Evolutionary conservation across 2,329 filamentous ascomycete genomes (phyloP).

Genomic region (Fusarium concolor): DNA sequence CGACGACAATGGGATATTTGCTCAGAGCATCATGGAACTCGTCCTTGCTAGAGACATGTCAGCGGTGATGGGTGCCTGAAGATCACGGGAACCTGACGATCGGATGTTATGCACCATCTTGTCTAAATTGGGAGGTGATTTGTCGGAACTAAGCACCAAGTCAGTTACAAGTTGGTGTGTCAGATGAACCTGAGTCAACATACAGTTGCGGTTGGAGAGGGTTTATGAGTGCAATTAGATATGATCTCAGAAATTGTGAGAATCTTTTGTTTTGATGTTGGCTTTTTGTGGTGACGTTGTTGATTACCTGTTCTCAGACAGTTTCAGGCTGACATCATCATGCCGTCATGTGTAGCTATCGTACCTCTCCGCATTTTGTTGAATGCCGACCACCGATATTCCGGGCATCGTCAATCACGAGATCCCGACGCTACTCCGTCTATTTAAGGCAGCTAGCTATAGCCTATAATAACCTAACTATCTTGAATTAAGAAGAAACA

Average conservation of each 20-base stretch:
- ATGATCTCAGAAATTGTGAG: not conserved
- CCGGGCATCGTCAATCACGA: not conserved
- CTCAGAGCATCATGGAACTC: slow-evolving; percentile 29
- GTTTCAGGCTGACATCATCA: slow-evolving; percentile 31
- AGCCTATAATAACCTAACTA: too few species aligned
- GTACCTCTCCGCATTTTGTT: not conserved
- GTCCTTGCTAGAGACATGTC: slow-evolving; percentile 5
- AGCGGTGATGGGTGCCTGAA: not conserved
- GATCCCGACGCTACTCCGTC: not conserved
- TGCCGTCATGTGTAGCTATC: slow-evolving; percentile 20
- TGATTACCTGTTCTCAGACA: slow-evolving; percentile 5
- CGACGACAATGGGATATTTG: slow-evolving; percentile 21
- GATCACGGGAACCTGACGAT: slow-evolving; percentile 2
- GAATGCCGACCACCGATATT: not conserved
- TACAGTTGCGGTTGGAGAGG: not conserved
- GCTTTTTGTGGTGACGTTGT: slow-evolving; percentile 16
- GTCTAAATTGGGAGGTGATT: slow-evolving; percentile 1
- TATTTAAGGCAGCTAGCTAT: too few species aligned
- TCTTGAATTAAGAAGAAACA: too few species aligned
- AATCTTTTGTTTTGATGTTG: not conserved
- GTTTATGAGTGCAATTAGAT: not conserved
- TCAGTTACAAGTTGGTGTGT: slow-evolving; percentile 1
- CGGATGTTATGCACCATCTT: slow-evolving; percentile 37
- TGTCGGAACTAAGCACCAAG: not conserved
- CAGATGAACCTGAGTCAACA: not conserved